phyloP scores from a whole-genome alignment of 495 filamentous ascomycete genomes.

The Aspergillus taichungensis region DNA sequence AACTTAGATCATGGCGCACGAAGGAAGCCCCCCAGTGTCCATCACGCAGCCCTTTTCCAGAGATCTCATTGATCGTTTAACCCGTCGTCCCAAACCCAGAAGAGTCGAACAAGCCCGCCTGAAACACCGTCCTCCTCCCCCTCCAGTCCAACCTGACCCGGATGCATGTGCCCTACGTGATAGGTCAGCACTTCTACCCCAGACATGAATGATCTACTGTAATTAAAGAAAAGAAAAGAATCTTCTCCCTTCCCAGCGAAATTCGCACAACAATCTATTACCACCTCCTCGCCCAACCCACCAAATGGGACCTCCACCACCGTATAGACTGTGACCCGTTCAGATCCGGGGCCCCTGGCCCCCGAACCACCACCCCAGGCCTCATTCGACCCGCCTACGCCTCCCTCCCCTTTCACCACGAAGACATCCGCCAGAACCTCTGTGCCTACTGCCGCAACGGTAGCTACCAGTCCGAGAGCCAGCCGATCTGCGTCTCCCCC shows the following conservation, averaged over 20 bases:
- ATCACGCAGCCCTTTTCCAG: neutral
- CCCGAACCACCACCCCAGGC: neutral
- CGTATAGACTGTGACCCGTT: neutral
- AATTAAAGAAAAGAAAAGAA: too few species aligned
- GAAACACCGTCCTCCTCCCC: neutral
- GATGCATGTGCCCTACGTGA: too few species aligned
- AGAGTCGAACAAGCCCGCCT: neutral
- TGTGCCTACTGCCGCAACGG: neutral
- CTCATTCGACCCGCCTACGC: too few species aligned
- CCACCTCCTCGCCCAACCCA: constrained; percentile 17
- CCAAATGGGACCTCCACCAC: constrained; percentile 16
- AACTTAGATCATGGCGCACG: neutral
- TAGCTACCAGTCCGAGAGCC: neutral
- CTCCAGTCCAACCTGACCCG: too few species aligned
- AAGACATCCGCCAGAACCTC: neutral
- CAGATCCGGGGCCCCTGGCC: neutral
- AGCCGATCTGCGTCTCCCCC: constrained; percentile 5
- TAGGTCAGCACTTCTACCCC: neutral
- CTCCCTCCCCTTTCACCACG: too few species aligned
- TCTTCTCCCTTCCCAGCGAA: constrained; percentile 18
- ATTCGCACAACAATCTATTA: constrained; percentile 17
- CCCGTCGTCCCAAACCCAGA: constrained; percentile 3
- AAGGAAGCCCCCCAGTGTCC: neutral
- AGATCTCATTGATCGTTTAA: neutral
- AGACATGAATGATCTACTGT: too few species aligned